Evolutionary conservation across 495 filamentous ascomycete genomes (phyloP).

Genomic region (Gamarada debralockiae): DNA sequence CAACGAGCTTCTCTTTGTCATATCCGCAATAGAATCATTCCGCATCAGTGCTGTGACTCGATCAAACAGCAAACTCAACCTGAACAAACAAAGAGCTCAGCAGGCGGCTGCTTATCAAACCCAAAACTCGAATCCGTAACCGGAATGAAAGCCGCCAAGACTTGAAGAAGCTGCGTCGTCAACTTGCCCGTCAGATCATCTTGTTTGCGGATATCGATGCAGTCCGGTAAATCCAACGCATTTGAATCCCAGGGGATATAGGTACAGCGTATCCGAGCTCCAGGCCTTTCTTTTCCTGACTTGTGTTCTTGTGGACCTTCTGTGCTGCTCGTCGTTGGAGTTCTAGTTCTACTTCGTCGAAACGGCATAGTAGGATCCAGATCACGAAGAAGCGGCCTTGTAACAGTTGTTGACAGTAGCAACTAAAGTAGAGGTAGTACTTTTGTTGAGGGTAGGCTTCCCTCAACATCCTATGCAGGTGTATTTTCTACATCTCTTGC

Average conservation of each 20-base stretch:
- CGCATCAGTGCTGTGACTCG: constrained; percentile 9
- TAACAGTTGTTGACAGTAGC: constrained; percentile 1
- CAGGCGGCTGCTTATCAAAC: background rate
- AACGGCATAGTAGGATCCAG: background rate
- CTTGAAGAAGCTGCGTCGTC: background rate
- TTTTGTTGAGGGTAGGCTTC: background rate
- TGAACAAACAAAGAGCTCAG: constrained; percentile 7
- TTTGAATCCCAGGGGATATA: background rate
- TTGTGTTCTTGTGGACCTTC: background rate
- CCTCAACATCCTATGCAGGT: constrained; percentile 1
- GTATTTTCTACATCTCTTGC: background rate
- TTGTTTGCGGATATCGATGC: background rate
- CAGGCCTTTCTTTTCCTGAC: background rate
- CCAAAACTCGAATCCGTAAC: background rate
- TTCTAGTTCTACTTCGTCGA: constrained; percentile 1
- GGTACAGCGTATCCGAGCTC: background rate
- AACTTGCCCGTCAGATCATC: background rate
- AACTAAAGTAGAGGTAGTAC: background rate
- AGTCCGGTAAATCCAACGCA: background rate
- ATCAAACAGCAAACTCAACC: constrained; percentile 17
- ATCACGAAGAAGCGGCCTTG: background rate
- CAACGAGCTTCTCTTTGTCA: constrained; percentile 8
- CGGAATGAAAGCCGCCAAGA: background rate
- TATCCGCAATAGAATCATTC: constrained; percentile 19
- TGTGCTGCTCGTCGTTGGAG: background rate